Evolutionary conservation across 140 eudicot species (phyloP).

Genomic region (Artemisia princeps): DNA sequence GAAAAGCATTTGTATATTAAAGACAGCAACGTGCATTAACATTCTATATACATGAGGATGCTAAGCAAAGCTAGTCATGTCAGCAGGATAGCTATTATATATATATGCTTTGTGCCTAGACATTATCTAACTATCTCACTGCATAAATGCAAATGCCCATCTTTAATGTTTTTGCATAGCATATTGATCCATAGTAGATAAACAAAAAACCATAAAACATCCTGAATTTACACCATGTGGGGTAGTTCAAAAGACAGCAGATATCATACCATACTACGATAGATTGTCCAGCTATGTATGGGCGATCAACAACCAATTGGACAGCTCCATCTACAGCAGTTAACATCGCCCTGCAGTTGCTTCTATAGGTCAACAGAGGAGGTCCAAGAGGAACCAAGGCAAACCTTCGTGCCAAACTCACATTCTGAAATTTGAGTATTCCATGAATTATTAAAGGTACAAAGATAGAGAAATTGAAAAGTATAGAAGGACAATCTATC

Average conservation of each 20-base stretch:
- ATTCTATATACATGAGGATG: not conserved
- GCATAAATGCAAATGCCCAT: not conserved
- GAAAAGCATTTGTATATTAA: not conserved
- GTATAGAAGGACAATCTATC: constrained; percentile 5
- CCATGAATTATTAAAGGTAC: constrained; percentile 8
- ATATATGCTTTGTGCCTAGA: too few relatives aligned
- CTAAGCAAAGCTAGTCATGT: not conserved
- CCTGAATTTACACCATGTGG: not conserved
- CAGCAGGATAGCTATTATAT: too few relatives aligned
- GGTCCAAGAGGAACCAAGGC: constrained; percentile 99
- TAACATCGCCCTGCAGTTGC: constrained; percentile 93
- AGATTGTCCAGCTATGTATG: constrained; percentile 77
- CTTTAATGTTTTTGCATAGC: constrained; percentile 1
- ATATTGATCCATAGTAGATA: not conserved
- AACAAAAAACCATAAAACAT: not conserved
- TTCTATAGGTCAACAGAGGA: constrained; percentile 75
- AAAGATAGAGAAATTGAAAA: constrained; percentile 7
- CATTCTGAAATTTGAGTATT: constrained; percentile 52
- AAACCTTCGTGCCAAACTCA: constrained; percentile 94
- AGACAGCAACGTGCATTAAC: constrained; percentile 7
- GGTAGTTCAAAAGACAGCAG: constrained; percentile 19
- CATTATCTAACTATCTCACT: not conserved
- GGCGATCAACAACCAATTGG: constrained; percentile 85
- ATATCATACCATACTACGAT: constrained; percentile 74
- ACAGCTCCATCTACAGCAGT: constrained; percentile 86